phyloP scores from a whole-genome alignment of 2,329 filamentous ascomycete genomes.

The Aspergillus floridensis region DNA sequence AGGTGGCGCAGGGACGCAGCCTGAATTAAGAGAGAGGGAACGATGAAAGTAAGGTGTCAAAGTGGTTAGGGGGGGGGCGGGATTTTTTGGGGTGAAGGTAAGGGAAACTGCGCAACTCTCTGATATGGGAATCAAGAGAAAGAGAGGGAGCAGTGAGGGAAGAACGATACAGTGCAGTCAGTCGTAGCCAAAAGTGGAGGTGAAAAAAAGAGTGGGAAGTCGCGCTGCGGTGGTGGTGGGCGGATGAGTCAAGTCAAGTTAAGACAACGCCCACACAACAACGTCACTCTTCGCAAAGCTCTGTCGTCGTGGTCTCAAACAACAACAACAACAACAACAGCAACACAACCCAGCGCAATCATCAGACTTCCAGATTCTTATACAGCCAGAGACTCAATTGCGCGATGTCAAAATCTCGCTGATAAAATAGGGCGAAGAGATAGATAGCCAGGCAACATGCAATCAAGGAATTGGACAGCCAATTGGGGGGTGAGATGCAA shows the following conservation, averaged over 20 bases:
- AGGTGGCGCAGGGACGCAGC: conserved; percentile 21
- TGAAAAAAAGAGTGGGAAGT: conserved; percentile 15
- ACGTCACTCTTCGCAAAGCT: conserved; percentile 4
- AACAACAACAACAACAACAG: not conserved
- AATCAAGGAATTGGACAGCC: not conserved
- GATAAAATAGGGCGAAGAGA: not conserved
- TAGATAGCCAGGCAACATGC: not conserved
- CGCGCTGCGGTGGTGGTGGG: conserved; percentile 8
- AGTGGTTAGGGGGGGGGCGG: conserved; percentile 4
- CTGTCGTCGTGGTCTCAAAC: not conserved
- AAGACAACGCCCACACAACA: too few species aligned
- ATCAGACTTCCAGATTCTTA: not conserved
- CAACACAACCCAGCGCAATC: too few species aligned
- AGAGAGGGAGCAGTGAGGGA: not conserved
- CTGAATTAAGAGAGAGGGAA: conserved; percentile 14
- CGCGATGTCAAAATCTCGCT: not conserved
- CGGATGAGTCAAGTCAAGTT: conserved; percentile 23
- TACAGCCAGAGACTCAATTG: not conserved
- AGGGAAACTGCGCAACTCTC: conserved; percentile 2
- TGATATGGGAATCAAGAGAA: not conserved
- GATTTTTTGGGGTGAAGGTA: conserved; percentile 6
- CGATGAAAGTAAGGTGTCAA: conserved; percentile 9
- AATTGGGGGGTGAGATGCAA: conserved; percentile 7
- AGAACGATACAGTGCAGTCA: not conserved
- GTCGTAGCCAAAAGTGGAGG: not conserved